Percentiles rank a stretch among this genome's conserved stretches.
Evolutionary conservation across 163 green algal genomes (phyloP).

Genomic region (Chlorella variabilis): DNA sequence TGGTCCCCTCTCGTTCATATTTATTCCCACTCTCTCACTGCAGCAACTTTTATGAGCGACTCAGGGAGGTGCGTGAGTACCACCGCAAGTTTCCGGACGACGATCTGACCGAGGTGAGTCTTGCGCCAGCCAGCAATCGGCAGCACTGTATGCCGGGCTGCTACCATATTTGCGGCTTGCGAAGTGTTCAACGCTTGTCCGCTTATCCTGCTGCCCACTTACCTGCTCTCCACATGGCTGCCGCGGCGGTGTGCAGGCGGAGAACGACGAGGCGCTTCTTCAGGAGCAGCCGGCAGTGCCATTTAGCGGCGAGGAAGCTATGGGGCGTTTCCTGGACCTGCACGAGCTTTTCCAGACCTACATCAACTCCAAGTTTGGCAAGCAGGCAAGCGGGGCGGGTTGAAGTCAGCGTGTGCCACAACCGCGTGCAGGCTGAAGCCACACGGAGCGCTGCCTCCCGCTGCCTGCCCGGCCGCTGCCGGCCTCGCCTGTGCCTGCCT

Average conservation of each 20-base stretch:
- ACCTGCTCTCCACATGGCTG: not conserved
- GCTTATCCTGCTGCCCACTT: too few species aligned
- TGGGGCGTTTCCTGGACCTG: slow-evolving; percentile 94
- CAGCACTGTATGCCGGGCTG: too few species aligned
- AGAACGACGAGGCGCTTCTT: slow-evolving; percentile 65
- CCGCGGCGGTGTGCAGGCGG: slow-evolving; percentile 46
- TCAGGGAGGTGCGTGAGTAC: slow-evolving; percentile 92
- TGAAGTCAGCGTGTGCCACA: too few species aligned
- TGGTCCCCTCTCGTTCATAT: not conserved
- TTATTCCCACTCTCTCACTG: not conserved
- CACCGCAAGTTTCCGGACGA: slow-evolving; percentile 72
- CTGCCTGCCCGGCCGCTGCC: too few species aligned
- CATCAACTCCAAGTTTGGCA: slow-evolving; percentile 88
- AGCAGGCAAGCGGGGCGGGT: slow-evolving; percentile 14
- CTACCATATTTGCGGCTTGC: too few species aligned
- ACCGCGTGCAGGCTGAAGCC: too few species aligned
- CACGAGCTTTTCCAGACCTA: slow-evolving; percentile 80
- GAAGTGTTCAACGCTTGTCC: too few species aligned
- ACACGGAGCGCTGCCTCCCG: too few species aligned
- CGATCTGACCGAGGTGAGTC: slow-evolving; percentile 71
- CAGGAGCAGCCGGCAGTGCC: slow-evolving; percentile 60
- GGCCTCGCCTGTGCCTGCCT: too few species aligned
- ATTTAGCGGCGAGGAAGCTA: slow-evolving; percentile 88
- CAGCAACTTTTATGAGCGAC: slow-evolving; percentile 90
- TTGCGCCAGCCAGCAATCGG: too few species aligned